Percentiles rank a stretch among this genome's conserved stretches.
These are phyloP conservation scores for Casaregolazyma suthepensis DNA, from an alignment of 1,139 yeast genomes.

Conservation along the genomic window DNA sequence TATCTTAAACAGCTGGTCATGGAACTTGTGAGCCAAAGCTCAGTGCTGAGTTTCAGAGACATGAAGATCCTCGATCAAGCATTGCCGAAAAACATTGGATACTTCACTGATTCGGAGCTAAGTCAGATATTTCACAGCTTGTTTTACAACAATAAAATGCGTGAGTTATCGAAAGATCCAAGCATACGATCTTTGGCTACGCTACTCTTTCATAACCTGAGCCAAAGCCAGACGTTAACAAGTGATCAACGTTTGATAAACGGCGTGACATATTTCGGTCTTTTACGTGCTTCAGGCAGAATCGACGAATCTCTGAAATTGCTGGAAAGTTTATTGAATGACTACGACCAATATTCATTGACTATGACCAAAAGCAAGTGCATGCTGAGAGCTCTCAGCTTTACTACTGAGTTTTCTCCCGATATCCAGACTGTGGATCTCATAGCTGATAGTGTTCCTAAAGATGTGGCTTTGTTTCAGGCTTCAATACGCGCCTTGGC, in stretches of 20 bases:
- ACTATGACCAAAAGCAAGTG: constrained; percentile 1
- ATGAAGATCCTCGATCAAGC: constrained; percentile 4
- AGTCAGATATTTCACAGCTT: constrained; percentile 1
- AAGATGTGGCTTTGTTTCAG: constrained; percentile 5
- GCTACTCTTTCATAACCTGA: not conserved
- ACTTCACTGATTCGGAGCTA: constrained; percentile 1
- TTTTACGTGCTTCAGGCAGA: constrained; percentile 4
- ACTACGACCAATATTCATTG: constrained; percentile 4
- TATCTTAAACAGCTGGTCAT: constrained; percentile 6
- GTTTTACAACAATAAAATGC: not conserved
- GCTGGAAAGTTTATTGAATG: constrained; percentile 1
- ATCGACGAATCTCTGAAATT: constrained; percentile 5
- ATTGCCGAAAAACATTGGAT: not conserved
- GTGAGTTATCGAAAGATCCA: not conserved
- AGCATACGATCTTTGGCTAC: constrained; percentile 2
- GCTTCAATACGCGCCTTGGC: constrained; percentile 3
- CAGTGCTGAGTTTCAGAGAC: not conserved
- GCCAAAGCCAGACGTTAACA: constrained; percentile 1
- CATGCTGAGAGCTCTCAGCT: constrained; percentile 3
- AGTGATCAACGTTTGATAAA: constrained; percentile 2
- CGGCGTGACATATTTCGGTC: constrained; percentile 7
- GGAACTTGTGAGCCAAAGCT: constrained; percentile 2
- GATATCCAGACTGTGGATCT: constrained; percentile 5
- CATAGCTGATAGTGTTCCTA: constrained; percentile 3
- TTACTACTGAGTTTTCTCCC: constrained; percentile 2